Evolutionary conservation across 352 stramenopile species (phyloP).

Genomic region (Plasmopara muralis): DNA sequence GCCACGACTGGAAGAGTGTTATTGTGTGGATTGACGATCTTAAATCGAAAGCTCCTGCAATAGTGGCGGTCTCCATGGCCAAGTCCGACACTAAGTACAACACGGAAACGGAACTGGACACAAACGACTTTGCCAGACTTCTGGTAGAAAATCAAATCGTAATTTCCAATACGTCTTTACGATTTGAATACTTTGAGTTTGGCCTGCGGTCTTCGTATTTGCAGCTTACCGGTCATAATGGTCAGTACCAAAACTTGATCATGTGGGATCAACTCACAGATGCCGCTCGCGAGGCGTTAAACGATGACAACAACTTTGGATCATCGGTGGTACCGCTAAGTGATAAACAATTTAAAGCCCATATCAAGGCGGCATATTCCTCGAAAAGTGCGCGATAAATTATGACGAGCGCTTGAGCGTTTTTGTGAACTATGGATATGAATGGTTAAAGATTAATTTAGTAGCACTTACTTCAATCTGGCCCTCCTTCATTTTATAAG

Average conservation of each 20-base stretch:
- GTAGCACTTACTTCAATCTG: too few species aligned
- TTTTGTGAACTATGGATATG: too few species aligned
- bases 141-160: not conserved
- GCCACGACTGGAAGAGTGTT: slow-evolving; percentile 9
- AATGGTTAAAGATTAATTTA: too few species aligned
- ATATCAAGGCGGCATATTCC: not conserved
- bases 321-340: slow-evolving; percentile 1
- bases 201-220: not conserved
- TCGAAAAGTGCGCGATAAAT: too few species aligned
- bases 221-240: not conserved
- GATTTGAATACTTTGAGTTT: not conserved
- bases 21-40: slow-evolving; percentile 9
- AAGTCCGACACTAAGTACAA: slow-evolving; percentile 2
- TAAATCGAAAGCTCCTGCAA: not conserved
- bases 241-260: slow-evolving; percentile 7
- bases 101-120: not conserved
- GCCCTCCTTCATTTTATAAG: too few species aligned
- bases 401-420: too few species aligned
- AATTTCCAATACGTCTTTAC: slow-evolving; percentile 3
- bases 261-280: slow-evolving; percentile 13
- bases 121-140: slow-evolving; percentile 1
- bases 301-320: slow-evolving; percentile 2
- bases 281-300: slow-evolving; percentile 3
- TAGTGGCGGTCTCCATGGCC: slow-evolving; percentile 4
- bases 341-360: slow-evolving; percentile 1